phyloP scores from a whole-genome alignment of 1,284 basidiomycete genomes.

The Cryptococcus floricola region DNA sequence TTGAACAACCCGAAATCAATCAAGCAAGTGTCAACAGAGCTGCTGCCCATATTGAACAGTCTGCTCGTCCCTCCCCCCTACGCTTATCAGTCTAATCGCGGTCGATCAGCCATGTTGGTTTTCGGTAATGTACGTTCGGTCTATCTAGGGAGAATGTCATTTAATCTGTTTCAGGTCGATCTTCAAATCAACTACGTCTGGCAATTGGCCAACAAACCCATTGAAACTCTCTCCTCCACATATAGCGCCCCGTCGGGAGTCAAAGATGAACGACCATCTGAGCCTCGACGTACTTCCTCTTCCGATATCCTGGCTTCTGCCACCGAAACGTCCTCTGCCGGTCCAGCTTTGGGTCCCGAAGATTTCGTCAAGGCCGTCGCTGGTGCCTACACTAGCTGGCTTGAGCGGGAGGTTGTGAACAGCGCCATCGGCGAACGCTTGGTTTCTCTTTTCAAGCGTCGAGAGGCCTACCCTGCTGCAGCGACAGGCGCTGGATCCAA shows the following conservation, averaged over 20 bases:
- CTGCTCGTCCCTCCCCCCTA: conserved; percentile 38
- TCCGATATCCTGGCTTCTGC: conserved; percentile 26
- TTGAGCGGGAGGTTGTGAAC: conserved; percentile 40
- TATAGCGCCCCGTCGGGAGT: background rate
- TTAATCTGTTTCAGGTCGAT: conserved; percentile 31
- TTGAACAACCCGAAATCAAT: conserved; percentile 46
- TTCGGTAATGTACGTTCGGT: conserved; percentile 39
- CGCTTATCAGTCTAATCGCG: conserved; percentile 23
- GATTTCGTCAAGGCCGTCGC: conserved; percentile 33
- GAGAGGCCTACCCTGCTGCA: background rate
- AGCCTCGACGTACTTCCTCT: background rate
- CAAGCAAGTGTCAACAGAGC: conserved; percentile 38
- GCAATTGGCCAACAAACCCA: conserved; percentile 40
- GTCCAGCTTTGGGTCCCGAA: conserved; percentile 41
- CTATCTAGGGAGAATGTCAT: background rate
- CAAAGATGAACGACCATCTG: background rate
- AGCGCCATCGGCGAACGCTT: conserved; percentile 33
- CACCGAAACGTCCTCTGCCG: conserved; percentile 33
- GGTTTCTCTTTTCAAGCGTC: background rate
- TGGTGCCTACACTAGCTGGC: conserved; percentile 33
- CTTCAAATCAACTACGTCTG: conserved; percentile 47
- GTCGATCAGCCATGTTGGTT: conserved; percentile 34
- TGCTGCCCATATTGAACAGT: conserved; percentile 33
- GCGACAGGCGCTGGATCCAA: conserved; percentile 12
- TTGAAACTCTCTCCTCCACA: conserved; percentile 25